Percentiles rank a stretch among this genome's conserved stretches.
Conservation (phyloP, 2,329 filamentous ascomycete species). For the Penicillium sp. region DNA sequence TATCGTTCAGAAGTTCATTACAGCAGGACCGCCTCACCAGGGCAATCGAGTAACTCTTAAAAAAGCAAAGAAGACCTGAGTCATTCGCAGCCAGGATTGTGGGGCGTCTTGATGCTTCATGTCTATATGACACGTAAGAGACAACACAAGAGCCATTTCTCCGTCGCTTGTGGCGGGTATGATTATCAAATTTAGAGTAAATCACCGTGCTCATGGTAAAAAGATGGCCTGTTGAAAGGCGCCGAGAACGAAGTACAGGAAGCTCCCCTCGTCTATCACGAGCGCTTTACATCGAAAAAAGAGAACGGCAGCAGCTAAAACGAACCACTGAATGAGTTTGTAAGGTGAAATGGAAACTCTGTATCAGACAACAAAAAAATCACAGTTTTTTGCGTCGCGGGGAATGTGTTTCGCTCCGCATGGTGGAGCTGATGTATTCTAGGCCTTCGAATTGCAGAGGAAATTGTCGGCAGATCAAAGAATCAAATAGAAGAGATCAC, state of each 20-base stretch:
- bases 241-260: not conserved
- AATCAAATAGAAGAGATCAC: too few relatives aligned
- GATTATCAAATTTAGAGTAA: too few relatives aligned
- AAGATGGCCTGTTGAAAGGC: not conserved
- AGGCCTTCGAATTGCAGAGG: too few relatives aligned
- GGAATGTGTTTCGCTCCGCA: too few relatives aligned
- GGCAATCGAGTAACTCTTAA: slow-evolving; percentile 1
- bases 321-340: not conserved
- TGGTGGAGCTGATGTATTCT: too few relatives aligned
- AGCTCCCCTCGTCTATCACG: not conserved
- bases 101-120: not conserved
- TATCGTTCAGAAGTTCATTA: not conserved
- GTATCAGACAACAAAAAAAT: too few relatives aligned
- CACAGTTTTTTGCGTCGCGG: too few relatives aligned
- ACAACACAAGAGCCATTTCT: slow-evolving; percentile 2
- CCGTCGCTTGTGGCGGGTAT: slow-evolving; percentile 2
- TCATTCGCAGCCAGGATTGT: slow-evolving; percentile 1
- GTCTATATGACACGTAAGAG: not conserved
- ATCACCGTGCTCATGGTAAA: not conserved
- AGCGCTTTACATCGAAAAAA: not conserved
- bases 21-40: slow-evolving; percentile 1
- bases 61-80: slow-evolving; percentile 2
- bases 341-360: not conserved
- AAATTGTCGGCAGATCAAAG: too few relatives aligned
- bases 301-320: not conserved